Base-by-base conservation (phyloP, 2,329 filamentous ascomycete species). In the Emergomyces orientalis region DNA sequence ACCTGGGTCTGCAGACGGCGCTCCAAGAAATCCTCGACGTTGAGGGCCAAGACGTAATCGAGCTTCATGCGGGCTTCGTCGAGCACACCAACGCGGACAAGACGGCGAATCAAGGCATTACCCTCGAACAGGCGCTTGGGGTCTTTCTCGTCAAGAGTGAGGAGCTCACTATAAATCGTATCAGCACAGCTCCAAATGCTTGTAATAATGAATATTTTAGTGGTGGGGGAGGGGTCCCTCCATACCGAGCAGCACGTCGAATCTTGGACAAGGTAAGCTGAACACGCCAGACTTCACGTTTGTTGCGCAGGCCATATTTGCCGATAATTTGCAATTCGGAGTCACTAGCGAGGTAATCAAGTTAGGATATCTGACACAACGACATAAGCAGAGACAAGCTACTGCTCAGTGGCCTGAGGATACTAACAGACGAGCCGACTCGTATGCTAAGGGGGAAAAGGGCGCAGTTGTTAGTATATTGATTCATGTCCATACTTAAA, bases 21-120 rank as follows among this genome's bases (percentile, higher is more conserved):
- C 89, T 99, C 94, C 83, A 99, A 87, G 89, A 99, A 99, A 83
- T 99, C 94, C 84, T 99, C 94, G 76, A 95, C 89, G 87, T 96
- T 96, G 67, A 99, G 88, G 83, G 94, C 94, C 79, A 99, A 85
- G 79, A 99, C 94, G 89, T 99, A 97, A 97, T 99, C 94, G 86
- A 99, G 94, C 90, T 97, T 99, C 94, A 99, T 99, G 87, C 94
- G 94, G 80, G 92, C 92, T 86, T 99, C 94, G 81, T 99, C 94
- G 77, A 99, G 91, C 77, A 99, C 94, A 90, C 94, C 94, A 79
- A 97, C 92, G 81, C 94, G 94, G 72, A 99, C 94, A 72, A 99
- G 91, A 90, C 94, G 94, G 81, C 94, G 94, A 89, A 99, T 99
- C 80, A 99, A 88, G 80, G 94, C 94, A 82, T 99, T 99, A 83